These are phyloP conservation scores for Botryotinia convoluta DNA, from an alignment of 2,329 filamentous ascomycete genomes.

Conservation along the genomic window DNA sequence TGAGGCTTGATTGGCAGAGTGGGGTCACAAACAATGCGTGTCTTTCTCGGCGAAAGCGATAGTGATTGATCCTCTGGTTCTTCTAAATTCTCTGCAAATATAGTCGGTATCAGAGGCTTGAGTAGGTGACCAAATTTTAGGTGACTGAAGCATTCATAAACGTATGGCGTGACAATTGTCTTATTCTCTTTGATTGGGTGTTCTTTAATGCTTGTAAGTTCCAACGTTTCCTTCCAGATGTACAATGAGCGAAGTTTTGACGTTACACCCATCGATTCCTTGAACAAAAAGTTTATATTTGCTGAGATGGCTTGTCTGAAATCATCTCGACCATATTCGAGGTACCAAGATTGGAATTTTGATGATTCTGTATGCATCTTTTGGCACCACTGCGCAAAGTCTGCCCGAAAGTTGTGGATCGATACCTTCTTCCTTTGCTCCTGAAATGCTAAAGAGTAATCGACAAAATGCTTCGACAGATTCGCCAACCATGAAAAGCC, in stretches of 20 bases:
- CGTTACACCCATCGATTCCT: slow-evolving; percentile 54
- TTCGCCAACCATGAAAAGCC: slow-evolving; percentile 70
- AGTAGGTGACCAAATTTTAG: slow-evolving; percentile 59
- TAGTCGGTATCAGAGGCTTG: slow-evolving; percentile 37
- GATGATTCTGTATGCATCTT: slow-evolving; percentile 44
- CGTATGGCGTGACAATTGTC: slow-evolving; percentile 70
- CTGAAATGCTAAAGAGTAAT: slow-evolving; percentile 47
- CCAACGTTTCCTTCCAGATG: slow-evolving; percentile 41
- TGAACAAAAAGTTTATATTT: slow-evolving; percentile 62
- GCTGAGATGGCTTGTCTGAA: slow-evolving; percentile 61
- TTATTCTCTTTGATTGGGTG: slow-evolving; percentile 32
- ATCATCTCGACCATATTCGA: slow-evolving; percentile 52
- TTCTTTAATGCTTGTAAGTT: slow-evolving; percentile 35
- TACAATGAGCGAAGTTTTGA: slow-evolving; percentile 33
- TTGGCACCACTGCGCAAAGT: slow-evolving; percentile 58
- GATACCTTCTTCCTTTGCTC: slow-evolving; percentile 40
- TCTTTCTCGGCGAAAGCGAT: slow-evolving; percentile 1
- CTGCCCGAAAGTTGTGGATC: slow-evolving; percentile 54
- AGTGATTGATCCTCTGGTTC: slow-evolving; percentile 9
- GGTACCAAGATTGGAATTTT: slow-evolving; percentile 55
- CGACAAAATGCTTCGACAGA: slow-evolving; percentile 68
- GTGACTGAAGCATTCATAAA: slow-evolving; percentile 61
- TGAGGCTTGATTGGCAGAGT: background rate
- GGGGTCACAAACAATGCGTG: background rate
- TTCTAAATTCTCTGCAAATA: slow-evolving; percentile 34